Conservation (phyloP, 306 rosid species). For the Sesbania bispinosa region DNA sequence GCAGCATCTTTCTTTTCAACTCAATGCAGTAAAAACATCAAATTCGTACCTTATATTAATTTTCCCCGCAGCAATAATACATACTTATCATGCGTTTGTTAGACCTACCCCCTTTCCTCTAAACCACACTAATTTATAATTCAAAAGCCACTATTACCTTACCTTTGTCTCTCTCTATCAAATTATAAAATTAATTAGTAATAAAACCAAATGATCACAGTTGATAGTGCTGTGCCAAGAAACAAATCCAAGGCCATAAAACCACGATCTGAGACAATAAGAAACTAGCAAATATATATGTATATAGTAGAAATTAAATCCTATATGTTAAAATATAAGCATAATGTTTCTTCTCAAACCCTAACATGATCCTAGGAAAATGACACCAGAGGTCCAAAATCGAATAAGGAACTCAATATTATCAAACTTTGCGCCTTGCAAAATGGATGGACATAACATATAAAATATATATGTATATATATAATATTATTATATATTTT, state of each 20-base stretch:
- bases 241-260: constrained; percentile 6
- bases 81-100: constrained; percentile 16
- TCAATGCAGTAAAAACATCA: constrained; percentile 21
- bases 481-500: constrained; percentile 7
- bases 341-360: constrained; percentile 40
- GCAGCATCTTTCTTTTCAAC: constrained; percentile 39
- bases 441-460: constrained; percentile 31
- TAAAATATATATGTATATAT: constrained; percentile 28
- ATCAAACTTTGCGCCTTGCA: constrained; percentile 40
- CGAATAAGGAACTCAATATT: constrained; percentile 35
- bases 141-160: neutral
- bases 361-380: constrained; percentile 30
- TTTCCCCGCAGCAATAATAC: constrained; percentile 15
- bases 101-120: constrained; percentile 30
- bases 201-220: neutral
- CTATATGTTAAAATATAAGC: neutral
- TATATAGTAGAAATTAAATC: constrained; percentile 15
- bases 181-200: neutral
- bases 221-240: constrained; percentile 4
- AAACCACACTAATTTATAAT: neutral
- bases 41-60: constrained; percentile 12
- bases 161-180: neutral
- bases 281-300: neutral
- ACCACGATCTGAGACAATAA: neutral
- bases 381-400: constrained; percentile 30